Evolutionary conservation across 2,329 filamentous ascomycete species (phyloP).

Genomic region (Beauveria australis): DNA sequence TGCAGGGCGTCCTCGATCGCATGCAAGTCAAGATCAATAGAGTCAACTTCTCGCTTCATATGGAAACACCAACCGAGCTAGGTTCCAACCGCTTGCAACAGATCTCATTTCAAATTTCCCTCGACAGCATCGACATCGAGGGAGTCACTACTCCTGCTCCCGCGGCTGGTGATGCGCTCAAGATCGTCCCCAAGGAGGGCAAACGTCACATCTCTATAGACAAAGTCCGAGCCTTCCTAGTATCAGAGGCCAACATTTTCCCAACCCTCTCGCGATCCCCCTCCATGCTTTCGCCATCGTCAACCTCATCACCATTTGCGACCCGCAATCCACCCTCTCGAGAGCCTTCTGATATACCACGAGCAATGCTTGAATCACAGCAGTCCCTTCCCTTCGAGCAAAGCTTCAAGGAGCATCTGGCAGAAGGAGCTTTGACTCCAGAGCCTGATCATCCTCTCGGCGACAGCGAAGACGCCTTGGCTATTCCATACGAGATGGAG

Average conservation of each 20-base stretch:
- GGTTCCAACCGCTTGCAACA: constrained; percentile 39
- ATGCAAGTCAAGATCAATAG: constrained; percentile 58
- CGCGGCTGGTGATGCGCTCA: constrained; percentile 23
- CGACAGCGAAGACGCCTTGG: constrained; percentile 49
- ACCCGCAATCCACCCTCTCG: constrained; percentile 28
- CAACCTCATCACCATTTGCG: constrained; percentile 44
- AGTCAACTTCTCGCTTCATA: constrained; percentile 58
- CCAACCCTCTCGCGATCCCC: constrained; percentile 50
- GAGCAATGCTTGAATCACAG: constrained; percentile 20
- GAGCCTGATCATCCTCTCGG: constrained; percentile 23
- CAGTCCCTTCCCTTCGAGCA: constrained; percentile 1
- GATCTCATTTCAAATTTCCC: constrained; percentile 55
- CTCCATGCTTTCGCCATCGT: constrained; percentile 36
- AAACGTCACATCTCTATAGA: constrained; percentile 58
- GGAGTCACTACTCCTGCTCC: constrained; percentile 45
- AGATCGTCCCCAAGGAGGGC: constrained; percentile 46
- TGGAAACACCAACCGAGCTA: constrained; percentile 45
- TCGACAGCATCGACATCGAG: constrained; percentile 59
- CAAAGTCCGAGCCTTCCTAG: constrained; percentile 54
- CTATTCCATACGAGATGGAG: constrained; percentile 46
- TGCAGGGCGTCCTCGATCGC: constrained; percentile 67
- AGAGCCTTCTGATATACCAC: constrained; percentile 13
- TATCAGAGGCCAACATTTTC: constrained; percentile 61
- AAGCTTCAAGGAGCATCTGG: constrained; percentile 17
- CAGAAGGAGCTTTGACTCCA: constrained; percentile 14